phyloP scores from a whole-genome alignment of 148 eudicot species.

The Vaccinium macrocarpon region DNA sequence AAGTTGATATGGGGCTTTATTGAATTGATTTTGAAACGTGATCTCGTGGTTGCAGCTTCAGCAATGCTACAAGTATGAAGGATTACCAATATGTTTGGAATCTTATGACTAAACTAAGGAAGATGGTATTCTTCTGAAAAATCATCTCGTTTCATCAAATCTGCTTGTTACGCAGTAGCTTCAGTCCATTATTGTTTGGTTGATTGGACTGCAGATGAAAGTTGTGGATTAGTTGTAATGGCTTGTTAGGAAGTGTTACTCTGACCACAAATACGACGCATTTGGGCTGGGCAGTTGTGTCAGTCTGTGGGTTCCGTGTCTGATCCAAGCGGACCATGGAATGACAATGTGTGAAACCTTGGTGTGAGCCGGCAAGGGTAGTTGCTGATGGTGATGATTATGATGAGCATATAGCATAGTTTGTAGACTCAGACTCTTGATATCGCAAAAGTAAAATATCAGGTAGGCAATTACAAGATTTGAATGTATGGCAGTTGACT shows the following conservation, averaged over 20 bases:
- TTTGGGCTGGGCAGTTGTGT: not conserved
- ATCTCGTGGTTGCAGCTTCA: not conserved
- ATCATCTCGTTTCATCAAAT: conserved; percentile 1
- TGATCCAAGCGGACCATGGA: not conserved
- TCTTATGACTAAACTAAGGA: too few relatives aligned
- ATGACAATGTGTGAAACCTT: not conserved
- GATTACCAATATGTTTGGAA: not conserved
- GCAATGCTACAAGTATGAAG: not conserved
- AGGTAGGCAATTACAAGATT: not conserved
- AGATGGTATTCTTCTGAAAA: not conserved
- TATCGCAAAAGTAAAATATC: not conserved
- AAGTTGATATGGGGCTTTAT: not conserved
- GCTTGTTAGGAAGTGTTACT: not conserved
- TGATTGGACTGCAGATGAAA: not conserved
- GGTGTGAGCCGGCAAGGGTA: not conserved
- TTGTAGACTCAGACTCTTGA: not conserved
- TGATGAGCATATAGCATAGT: not conserved
- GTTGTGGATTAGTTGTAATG: not conserved
- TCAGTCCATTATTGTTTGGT: not conserved
- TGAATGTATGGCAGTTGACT: not conserved
- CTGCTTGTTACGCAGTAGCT: not conserved
- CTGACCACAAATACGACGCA: not conserved
- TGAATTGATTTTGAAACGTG: not conserved
- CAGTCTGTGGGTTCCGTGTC: not conserved
- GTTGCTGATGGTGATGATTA: conserved; percentile 3